Base-by-base conservation (phyloP, 306 rosid genomes). In the Quercus bicolor region DNA sequence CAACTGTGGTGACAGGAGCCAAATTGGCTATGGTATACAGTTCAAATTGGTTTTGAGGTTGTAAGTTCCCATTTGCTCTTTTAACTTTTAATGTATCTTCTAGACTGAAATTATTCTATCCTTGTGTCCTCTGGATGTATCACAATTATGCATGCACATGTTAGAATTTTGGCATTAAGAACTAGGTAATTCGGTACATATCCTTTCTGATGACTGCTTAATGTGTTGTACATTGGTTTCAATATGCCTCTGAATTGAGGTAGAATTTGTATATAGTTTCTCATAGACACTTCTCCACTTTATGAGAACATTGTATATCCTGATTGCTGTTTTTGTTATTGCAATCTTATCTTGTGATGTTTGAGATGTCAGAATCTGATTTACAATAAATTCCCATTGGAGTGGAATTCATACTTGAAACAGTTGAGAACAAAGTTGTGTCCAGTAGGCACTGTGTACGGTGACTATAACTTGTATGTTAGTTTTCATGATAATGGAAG, bases 361-460 rank as follows among this genome's bases (percentile, higher is more conserved):
- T 28, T 57, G 14, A 33, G 29, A 26, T 45, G 48, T 28, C 16
- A 29, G 48, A 52, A 70, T n/a, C 65, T 24, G 65, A 53, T 62
- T 61, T 77, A 21, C 23, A 28, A 65, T 12, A 74, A 19, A 12
- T 68, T 5, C 20, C 37, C 33, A 5, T 11, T 60, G 68, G 18
- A 60, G 68, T 60, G 31, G 43, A 34, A 34, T 24, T 60, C 68
- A 13, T 2, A 60, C 13, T 60, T 62, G 69, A 14, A 34, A 66
- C 56, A 65, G 52, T 56, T 66, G 70, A 33, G 60, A 73, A 78
- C 74, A 21, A 45, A 64, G 31, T 57, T 48, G 55, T 73, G 5
- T 59, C 37, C 51, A 52, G 2, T 15, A 21, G 56, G 34, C 51
- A 3, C 74, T 55, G 54, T 16, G 26, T 26, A 24, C 13, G 40